A percentile compares a stretch with the other conserved stretches of the same genome.
Evolutionary conservation across 768 basidiomycete species (phyloP).

Genomic region (Collybiopsis luxurians): DNA sequence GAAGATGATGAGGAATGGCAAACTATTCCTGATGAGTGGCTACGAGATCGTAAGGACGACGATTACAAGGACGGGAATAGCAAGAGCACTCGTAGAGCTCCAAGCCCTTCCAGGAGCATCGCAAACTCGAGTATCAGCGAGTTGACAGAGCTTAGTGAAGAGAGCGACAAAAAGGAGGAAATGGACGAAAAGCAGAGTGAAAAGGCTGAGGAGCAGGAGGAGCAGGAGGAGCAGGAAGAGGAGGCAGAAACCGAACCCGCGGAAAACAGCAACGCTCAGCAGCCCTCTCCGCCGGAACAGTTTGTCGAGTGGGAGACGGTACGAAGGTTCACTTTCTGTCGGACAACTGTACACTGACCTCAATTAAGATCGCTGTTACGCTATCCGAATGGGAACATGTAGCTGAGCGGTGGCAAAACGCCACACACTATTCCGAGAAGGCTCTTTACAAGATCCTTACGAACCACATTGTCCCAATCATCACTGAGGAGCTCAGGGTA

Average conservation of each 20-base stretch:
- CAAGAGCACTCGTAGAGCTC: constrained; percentile 14
- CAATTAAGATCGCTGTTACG: constrained; percentile 71
- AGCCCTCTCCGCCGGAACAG: constrained; percentile 35
- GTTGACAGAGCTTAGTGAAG: constrained; percentile 70
- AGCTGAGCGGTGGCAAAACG: constrained; percentile 69
- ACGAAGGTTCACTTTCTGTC: constrained; percentile 21
- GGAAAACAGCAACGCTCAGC: constrained; percentile 14
- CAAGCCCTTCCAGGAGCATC: constrained; percentile 46
- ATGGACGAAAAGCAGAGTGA: constrained; percentile 22
- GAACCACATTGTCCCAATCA: constrained; percentile 65
- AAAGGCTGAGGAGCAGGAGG: constrained; percentile 26
- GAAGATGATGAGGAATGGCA: constrained; percentile 72
- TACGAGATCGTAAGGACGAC: constrained; percentile 28
- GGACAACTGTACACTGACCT: neutral
- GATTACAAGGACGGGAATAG: constrained; percentile 14
- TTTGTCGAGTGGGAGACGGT: constrained; percentile 95
- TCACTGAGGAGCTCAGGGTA: constrained; percentile 68
- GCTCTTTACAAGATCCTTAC: constrained; percentile 67
- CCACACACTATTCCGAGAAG: constrained; percentile 79
- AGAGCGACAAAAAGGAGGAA: constrained; percentile 22
- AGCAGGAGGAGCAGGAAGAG: neutral
- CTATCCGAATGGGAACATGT: constrained; percentile 84
- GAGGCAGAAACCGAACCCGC: constrained; percentile 13
- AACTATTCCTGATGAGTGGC: constrained; percentile 75
- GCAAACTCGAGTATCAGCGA: constrained; percentile 67